Conservation (phyloP, 225 moss, liverwort and hornwort genomes). For the Bryum argenteum region DNA sequence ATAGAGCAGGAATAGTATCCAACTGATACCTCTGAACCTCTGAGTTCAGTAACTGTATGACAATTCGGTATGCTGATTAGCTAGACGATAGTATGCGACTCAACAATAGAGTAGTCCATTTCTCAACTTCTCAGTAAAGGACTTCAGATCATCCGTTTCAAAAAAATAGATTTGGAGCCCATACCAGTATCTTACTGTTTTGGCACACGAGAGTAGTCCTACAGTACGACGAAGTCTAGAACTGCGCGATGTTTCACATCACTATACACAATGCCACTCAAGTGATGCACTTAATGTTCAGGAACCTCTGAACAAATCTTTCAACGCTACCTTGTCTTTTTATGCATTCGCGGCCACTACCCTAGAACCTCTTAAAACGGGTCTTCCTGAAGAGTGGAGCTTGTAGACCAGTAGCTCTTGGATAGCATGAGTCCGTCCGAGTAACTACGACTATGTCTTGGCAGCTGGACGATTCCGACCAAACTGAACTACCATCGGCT, state of each 20-base stretch:
- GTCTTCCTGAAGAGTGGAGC: neutral
- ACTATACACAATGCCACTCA: neutral
- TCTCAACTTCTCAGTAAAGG: too few species aligned
- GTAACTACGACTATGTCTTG: slow-evolving; percentile 24
- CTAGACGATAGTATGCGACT: too few species aligned
- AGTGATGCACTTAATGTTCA: neutral
- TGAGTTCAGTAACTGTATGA: too few species aligned
- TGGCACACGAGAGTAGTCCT: too few species aligned
- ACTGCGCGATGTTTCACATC: neutral
- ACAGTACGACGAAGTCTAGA: too few species aligned
- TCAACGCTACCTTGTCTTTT: neutral
- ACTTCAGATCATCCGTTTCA: too few species aligned
- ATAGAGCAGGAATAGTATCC: too few species aligned
- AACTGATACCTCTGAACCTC: too few species aligned
- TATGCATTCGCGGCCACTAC: neutral
- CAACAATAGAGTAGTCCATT: too few species aligned
- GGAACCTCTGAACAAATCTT: neutral
- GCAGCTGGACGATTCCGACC: slow-evolving; percentile 65
- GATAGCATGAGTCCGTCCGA: neutral
- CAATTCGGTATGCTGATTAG: too few species aligned
- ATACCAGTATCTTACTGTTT: too few species aligned
- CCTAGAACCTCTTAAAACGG: neutral
- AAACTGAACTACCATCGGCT: slow-evolving; percentile 83
- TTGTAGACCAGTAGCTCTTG: neutral
- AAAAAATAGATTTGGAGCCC: too few species aligned